Percentiles rank a stretch among this genome's conserved stretches.
Conservation (phyloP, 2,329 filamentous ascomycete genomes). For the Samsoniella hepiali region DNA sequence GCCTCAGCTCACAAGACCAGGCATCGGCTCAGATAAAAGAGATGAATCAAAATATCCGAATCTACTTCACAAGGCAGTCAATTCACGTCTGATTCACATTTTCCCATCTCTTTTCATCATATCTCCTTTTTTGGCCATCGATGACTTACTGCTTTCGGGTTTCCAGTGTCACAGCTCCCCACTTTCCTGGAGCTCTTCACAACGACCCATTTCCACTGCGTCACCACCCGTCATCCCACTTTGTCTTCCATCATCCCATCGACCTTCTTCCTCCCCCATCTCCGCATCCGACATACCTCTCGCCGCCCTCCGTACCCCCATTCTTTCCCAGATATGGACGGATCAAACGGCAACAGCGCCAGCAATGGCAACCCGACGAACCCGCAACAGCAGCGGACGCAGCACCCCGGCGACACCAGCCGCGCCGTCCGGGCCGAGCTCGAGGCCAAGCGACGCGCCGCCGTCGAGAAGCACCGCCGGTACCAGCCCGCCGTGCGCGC, state of each 20-base stretch:
- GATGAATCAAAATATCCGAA: no score
- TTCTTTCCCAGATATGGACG: slow-evolving; percentile 6
- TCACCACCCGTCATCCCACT: slow-evolving; percentile 1
- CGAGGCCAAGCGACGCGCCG: slow-evolving; percentile 32
- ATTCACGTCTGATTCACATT: neutral
- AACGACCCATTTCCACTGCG: neutral
- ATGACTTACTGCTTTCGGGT: neutral
- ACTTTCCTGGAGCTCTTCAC: slow-evolving; percentile 10
- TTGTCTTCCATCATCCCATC: slow-evolving; percentile 5
- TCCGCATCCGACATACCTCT: neutral
- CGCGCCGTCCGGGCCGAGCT: slow-evolving; percentile 30
- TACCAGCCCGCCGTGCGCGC: slow-evolving; percentile 31
- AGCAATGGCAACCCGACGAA: neutral
- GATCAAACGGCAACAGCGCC: neutral
- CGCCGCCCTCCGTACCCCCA: neutral
- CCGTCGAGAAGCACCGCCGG: slow-evolving; percentile 28
- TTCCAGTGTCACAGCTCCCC: neutral
- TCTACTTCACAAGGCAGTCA: neutral
- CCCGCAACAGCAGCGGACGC: slow-evolving; percentile 6
- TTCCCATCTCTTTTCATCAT: neutral
- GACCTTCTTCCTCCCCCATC: no score
- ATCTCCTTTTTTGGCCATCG: neutral
- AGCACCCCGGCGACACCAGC: slow-evolving; percentile 18
- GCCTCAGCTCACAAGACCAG: neutral
- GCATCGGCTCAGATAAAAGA: neutral